A percentile compares a stretch with the other conserved stretches of the same genome.
Conservation (phyloP, 164 flowering plant genomes). For the Stephania yunnanensis region DNA sequence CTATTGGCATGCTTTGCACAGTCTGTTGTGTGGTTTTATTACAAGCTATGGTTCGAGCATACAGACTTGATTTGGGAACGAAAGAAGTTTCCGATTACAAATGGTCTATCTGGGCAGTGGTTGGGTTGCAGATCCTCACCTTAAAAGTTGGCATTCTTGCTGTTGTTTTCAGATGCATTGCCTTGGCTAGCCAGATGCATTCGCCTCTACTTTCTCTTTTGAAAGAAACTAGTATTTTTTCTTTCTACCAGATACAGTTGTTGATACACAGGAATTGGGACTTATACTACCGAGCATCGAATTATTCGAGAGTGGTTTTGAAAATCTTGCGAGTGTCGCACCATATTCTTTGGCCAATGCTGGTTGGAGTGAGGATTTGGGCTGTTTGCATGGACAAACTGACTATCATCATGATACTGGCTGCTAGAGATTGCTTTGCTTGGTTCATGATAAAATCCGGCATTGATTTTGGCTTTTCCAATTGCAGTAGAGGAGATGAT, state of each 20-base stretch:
- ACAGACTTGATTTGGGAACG: background rate
- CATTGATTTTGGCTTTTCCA: no score
- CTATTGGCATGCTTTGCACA: background rate
- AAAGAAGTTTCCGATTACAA: conserved; percentile 4
- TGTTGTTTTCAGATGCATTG: background rate
- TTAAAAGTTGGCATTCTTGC: background rate
- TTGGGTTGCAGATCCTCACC: conserved; percentile 1
- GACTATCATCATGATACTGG: no score
- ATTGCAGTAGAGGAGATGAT: background rate
- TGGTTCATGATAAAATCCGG: background rate
- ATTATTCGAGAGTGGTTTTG: background rate
- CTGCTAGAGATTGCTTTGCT: no score
- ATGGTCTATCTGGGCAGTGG: conserved; percentile 3
- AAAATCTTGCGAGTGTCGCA: background rate
- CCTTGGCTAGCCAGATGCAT: background rate
- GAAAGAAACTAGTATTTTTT: background rate
- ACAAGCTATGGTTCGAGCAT: background rate
- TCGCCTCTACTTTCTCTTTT: no score
- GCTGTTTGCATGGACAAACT: background rate
- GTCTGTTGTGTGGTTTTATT: background rate
- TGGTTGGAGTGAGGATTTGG: background rate
- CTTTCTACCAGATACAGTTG: background rate
- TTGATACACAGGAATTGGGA: background rate
- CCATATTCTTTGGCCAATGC: no score
- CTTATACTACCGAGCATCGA: background rate